Conservation (phyloP, 164 flowering plant genomes). For the Chloranthus sessilifolius region DNA sequence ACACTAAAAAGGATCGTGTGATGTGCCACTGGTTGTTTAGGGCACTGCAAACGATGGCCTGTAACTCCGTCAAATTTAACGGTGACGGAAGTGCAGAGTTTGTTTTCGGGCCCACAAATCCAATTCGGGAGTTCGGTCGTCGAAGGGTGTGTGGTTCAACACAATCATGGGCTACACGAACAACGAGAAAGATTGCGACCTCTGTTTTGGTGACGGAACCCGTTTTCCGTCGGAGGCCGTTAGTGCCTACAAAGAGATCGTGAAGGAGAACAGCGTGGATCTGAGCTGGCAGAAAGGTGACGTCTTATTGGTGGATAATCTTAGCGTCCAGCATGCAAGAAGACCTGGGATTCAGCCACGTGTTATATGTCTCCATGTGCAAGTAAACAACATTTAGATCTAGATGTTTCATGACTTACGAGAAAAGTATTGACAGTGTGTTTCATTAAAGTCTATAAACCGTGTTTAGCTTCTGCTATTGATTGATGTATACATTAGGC, state of each 20-base stretch:
- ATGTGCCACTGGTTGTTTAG: background rate
- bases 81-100: conserved; percentile 6
- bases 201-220: conserved; percentile 2
- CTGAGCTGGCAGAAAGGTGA: conserved; percentile 10
- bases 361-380: conserved; percentile 9
- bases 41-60: background rate
- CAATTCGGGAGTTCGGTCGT: conserved; percentile 1
- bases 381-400: no score
- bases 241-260: conserved; percentile 2
- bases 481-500: no score
- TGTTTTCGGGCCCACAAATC: conserved; percentile 6
- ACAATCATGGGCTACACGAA: conserved; percentile 2
- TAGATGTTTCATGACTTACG: no score
- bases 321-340: conserved; percentile 8
- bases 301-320: conserved; percentile 10
- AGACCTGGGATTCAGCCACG: conserved; percentile 13
- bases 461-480: no score
- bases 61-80: conserved; percentile 1
- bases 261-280: conserved; percentile 5
- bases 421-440: no score
- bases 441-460: no score
- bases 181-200: background rate
- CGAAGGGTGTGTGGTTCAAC: conserved; percentile 11
- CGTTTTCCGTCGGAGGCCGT: background rate
- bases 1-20: background rate